A percentile compares a stretch with the other conserved stretches of the same genome.
These are phyloP conservation scores for Corynespora cassiicola DNA, from an alignment of 2,329 filamentous ascomycete genomes.

Conservation along the genomic window DNA sequence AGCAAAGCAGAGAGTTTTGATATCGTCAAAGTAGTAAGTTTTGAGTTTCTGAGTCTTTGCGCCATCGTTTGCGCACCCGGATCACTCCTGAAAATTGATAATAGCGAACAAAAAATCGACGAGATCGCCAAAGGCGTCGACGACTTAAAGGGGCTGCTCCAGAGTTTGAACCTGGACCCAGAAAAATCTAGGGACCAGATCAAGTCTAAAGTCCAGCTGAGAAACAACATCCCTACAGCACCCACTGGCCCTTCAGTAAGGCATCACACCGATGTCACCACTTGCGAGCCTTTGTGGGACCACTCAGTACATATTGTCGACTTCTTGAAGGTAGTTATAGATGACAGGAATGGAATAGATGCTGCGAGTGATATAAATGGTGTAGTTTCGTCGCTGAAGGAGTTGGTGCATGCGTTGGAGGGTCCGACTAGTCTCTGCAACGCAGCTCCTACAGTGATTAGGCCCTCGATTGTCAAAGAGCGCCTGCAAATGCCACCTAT, in stretches of 20 bases:
- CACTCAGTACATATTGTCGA: constrained; percentile 42
- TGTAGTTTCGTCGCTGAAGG: constrained; percentile 8
- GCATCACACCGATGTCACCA: too few relatives aligned
- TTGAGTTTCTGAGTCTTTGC: not conserved
- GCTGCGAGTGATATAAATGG: constrained; percentile 10
- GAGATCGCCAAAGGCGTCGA: constrained; percentile 32
- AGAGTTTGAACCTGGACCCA: constrained; percentile 7
- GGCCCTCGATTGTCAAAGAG: constrained; percentile 17
- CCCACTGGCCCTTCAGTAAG: too few relatives aligned
- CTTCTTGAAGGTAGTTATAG: constrained; percentile 37
- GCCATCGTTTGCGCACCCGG: not conserved
- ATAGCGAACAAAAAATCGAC: constrained; percentile 48
- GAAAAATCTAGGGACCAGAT: constrained; percentile 1
- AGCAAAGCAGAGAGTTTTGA: constrained; percentile 43
- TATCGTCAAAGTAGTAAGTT: constrained; percentile 47
- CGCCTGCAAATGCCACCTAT: constrained; percentile 30
- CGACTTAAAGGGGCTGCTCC: constrained; percentile 36
- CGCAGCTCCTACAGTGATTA: not conserved
- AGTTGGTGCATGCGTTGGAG: constrained; percentile 7
- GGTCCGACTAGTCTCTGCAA: too few relatives aligned
- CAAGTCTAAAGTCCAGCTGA: constrained; percentile 1
- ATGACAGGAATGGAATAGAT: constrained; percentile 14
- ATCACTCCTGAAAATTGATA: too few relatives aligned
- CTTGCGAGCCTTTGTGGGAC: constrained; percentile 31
- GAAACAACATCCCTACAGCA: too few relatives aligned